Base-by-base conservation (phyloP, 2,329 filamentous ascomycete genomes). In the Neurospora sp. region DNA sequence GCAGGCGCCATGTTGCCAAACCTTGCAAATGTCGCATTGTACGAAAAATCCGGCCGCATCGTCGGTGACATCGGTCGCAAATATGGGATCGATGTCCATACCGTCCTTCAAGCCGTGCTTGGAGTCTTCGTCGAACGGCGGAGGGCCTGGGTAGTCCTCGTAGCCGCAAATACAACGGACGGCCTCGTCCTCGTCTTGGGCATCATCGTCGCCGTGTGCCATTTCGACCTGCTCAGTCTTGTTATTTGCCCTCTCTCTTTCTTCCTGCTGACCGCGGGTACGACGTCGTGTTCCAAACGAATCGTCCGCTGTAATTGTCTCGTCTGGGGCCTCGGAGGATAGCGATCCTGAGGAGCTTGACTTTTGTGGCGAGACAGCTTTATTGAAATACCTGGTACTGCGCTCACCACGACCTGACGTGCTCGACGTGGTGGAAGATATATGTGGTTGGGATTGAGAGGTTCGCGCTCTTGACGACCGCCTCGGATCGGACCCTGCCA, bases 1-100 rank as follows among this genome's bases (percentile, higher is more conserved):
- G 78, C 96, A 99, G 72, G 94, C 95, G 76, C 96, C 96, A 79
- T 99, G 96, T 80, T 99, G 96, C 96, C 95, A 99, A 73, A 98
- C 96, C 79, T 97, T 96, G 84, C 96, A 99, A 73, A 92, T 86
- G 81, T 98, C 96, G 86, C 96, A 99, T 83, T 98, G 95, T 74
- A 99, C 94, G 81, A 97, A 99, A 81, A 98, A 91, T 68, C 94
- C 95, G 66, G 95, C 96, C 74, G 95, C 86, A 74, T 98, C 95
- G 77, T 97, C 93, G 39, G 90, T 88, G 73, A 93, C 84, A 73
- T 89, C 82, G 82, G 89, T 82, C 79, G 85, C 80, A 80, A 85
- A 81, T 82, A 89, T 82, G 78, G 86, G 81, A 76, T 89, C 84
- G 73, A 84, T 79, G 76, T 88, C 84, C 77, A 84, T 84, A 71